phyloP scores from a whole-genome alignment of 2,329 filamentous ascomycete genomes.

The Fusarium drepaniforme region DNA sequence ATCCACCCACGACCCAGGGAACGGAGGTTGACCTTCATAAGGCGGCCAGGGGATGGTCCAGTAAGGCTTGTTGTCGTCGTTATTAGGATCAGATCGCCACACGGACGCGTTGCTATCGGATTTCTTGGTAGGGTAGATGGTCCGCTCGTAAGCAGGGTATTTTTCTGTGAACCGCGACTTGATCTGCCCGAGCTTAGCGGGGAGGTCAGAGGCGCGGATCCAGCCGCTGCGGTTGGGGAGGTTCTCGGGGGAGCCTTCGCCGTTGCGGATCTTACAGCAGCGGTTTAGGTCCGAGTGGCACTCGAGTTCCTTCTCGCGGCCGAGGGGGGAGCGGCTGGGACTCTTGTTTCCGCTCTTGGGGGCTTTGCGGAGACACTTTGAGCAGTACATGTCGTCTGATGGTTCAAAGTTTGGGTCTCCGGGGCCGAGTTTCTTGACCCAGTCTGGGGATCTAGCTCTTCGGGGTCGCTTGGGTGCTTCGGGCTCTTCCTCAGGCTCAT shows the following conservation, averaged over 20 bases:
- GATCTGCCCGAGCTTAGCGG: slow-evolving; percentile 26
- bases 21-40: slow-evolving; percentile 33
- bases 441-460: slow-evolving; percentile 42
- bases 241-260: slow-evolving; percentile 15
- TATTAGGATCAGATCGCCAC: slow-evolving; percentile 50
- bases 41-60: slow-evolving; percentile 48
- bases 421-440: slow-evolving; percentile 41
- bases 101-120: slow-evolving; percentile 27
- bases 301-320: slow-evolving; percentile 34
- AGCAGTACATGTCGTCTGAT: slow-evolving; percentile 48
- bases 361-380: slow-evolving; percentile 47
- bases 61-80: slow-evolving; percentile 41
- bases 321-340: slow-evolving; percentile 24
- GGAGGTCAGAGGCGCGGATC: slow-evolving; percentile 39
- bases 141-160: slow-evolving; percentile 45
- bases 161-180: slow-evolving; percentile 39
- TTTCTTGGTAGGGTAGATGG: slow-evolving; percentile 44
- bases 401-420: slow-evolving; percentile 41
- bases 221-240: slow-evolving; percentile 52
- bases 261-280: slow-evolving; percentile 46
- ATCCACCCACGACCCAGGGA: slow-evolving; percentile 37
- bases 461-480: slow-evolving; percentile 1
- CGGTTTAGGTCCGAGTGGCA: slow-evolving; percentile 32
- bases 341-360: slow-evolving; percentile 41
- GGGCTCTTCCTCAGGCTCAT: slow-evolving; percentile 3